Percentiles rank a stretch among this genome's conserved stretches.
Evolutionary conservation across 2,329 filamentous ascomycete species (phyloP).

Genomic region (Aspergillus pseudoglaucus): DNA sequence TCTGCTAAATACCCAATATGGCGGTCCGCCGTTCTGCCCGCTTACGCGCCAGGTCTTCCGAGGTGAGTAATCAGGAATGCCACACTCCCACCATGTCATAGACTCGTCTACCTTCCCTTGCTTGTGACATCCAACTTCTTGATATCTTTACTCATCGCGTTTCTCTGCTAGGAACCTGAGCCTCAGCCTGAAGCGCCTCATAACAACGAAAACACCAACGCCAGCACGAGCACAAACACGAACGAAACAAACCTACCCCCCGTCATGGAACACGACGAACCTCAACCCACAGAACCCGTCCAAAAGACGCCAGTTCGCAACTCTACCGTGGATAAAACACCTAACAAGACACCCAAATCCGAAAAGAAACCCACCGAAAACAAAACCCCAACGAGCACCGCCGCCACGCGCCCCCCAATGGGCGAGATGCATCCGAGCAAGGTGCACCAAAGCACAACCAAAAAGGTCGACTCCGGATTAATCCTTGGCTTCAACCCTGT

Average conservation of each 20-base stretch:
- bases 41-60: slow-evolving; percentile 28
- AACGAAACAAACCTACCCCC: slow-evolving; percentile 31
- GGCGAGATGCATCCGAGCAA: slow-evolving; percentile 91
- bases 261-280: slow-evolving; percentile 43
- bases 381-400: slow-evolving; percentile 45
- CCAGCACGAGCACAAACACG: slow-evolving; percentile 3
- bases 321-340: slow-evolving; percentile 7
- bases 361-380: slow-evolving; percentile 19
- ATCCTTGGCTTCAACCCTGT: slow-evolving; percentile 77
- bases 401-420: slow-evolving; percentile 61
- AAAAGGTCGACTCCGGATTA: slow-evolving; percentile 70
- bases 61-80: slow-evolving; percentile 21
- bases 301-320: slow-evolving; percentile 2
- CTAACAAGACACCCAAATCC: slow-evolving; percentile 26
- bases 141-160: not conserved
- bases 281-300: slow-evolving; percentile 9
- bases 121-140: not conserved
- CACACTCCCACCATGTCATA: not conserved
- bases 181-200: slow-evolving; percentile 14
- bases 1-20: slow-evolving; percentile 18
- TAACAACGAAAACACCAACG: slow-evolving; percentile 2
- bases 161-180: slow-evolving; percentile 13
- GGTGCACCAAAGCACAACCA: slow-evolving; percentile 66
- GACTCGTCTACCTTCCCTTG: not conserved
- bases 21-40: slow-evolving; percentile 37